Evolutionary conservation across 805 yeast species (phyloP).

Genomic region (Ogataea angusta): DNA sequence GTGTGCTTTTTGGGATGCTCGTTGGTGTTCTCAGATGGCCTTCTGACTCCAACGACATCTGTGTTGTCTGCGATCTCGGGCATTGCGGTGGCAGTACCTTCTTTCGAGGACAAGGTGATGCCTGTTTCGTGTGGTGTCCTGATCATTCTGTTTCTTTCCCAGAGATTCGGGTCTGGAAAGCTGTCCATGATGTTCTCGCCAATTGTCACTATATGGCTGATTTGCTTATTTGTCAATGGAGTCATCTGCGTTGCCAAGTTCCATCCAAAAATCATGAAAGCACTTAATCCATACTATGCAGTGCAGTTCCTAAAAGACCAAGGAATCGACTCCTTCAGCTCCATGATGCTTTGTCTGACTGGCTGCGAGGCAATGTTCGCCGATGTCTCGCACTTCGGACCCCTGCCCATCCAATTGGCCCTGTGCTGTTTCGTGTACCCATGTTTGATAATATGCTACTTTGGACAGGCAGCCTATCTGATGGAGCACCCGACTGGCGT

Average conservation of each 20-base stretch:
- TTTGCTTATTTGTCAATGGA: slow-evolving; percentile 44
- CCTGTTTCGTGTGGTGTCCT: slow-evolving; percentile 49
- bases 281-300: slow-evolving; percentile 52
- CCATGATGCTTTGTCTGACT: slow-evolving; percentile 53
- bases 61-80: slow-evolving; percentile 58
- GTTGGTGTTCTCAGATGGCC: slow-evolving; percentile 56
- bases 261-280: slow-evolving; percentile 43
- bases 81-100: slow-evolving; percentile 49
- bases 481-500: slow-evolving; percentile 37
- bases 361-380: slow-evolving; percentile 67
- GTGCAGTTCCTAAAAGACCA: slow-evolving; percentile 37
- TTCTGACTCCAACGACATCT: slow-evolving; percentile 62
- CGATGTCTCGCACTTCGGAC: slow-evolving; percentile 56
- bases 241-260: slow-evolving; percentile 39
- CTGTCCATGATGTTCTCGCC: slow-evolving; percentile 54
- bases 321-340: slow-evolving; percentile 42
- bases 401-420: slow-evolving; percentile 46
- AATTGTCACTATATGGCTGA: slow-evolving; percentile 49
- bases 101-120: slow-evolving; percentile 38
- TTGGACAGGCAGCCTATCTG: slow-evolving; percentile 57
- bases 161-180: slow-evolving; percentile 48
- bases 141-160: slow-evolving; percentile 42
- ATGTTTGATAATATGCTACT: slow-evolving; percentile 46
- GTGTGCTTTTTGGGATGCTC: slow-evolving; percentile 54
- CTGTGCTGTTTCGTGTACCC: slow-evolving; percentile 48